phyloP scores from a whole-genome alignment of 1,139 yeast genomes.

The Candida dubliniensis region DNA sequence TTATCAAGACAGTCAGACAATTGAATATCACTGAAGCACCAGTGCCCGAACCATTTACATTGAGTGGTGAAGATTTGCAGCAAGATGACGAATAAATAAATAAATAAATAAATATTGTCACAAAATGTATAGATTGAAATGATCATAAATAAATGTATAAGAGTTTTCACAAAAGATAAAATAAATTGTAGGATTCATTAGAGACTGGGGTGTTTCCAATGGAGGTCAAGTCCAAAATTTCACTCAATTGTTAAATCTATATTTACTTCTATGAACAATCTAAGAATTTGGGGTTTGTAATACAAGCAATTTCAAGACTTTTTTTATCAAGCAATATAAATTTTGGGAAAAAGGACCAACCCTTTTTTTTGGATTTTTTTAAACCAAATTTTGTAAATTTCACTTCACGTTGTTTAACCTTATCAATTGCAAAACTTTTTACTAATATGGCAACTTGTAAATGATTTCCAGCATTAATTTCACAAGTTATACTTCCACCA shows the following conservation, averaged over 20 bases:
- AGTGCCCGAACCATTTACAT: slow-evolving; percentile 79
- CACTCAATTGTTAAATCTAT: too few species aligned
- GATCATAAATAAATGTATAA: not conserved
- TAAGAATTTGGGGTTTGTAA: slow-evolving; percentile 22
- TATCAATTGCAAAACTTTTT: slow-evolving; percentile 16
- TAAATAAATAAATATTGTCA: not conserved
- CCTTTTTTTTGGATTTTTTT: slow-evolving; percentile 4
- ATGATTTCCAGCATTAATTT: slow-evolving; percentile 19
- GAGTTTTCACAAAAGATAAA: not conserved
- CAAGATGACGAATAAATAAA: slow-evolving; percentile 22
- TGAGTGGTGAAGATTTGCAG: slow-evolving; percentile 52
- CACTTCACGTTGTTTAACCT: slow-evolving; percentile 19
- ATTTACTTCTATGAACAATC: slow-evolving; percentile 11
- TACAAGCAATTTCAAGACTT: slow-evolving; percentile 26
- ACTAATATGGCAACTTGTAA: slow-evolving; percentile 25
- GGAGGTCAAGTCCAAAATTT: too few species aligned
- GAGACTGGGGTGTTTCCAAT: too few species aligned
- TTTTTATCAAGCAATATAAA: slow-evolving; percentile 15
- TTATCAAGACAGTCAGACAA: slow-evolving; percentile 85
- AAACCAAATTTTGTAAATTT: slow-evolving; percentile 15
- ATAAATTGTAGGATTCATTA: too few species aligned
- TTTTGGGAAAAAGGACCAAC: slow-evolving; percentile 19
- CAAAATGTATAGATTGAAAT: not conserved
- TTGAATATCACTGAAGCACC: slow-evolving; percentile 84
- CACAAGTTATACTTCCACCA: slow-evolving; percentile 24